Conservation (phyloP, 768 basidiomycete genomes). For the Clavulina sp. region DNA sequence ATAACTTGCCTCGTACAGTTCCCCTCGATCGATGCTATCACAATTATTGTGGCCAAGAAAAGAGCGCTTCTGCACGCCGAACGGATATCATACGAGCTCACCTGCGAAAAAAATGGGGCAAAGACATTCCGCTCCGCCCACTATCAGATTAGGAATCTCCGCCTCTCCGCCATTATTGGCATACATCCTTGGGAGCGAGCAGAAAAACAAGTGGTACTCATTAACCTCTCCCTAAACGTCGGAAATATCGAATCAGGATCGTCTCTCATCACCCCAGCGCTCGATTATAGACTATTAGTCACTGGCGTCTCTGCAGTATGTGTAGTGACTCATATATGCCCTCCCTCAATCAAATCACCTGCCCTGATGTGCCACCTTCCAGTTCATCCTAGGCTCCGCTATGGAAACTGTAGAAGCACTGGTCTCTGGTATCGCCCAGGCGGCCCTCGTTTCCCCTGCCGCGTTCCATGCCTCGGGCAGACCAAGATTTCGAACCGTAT, state of each 20-base stretch:
- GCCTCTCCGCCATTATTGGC: constrained; percentile 42
- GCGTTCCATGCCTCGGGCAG: constrained; percentile 3
- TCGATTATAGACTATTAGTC: constrained; percentile 18
- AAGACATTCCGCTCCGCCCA: constrained; percentile 16
- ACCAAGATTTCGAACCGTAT: constrained; percentile 20
- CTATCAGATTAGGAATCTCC: constrained; percentile 29
- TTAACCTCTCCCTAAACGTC: constrained; percentile 24
- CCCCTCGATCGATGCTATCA: constrained; percentile 21
- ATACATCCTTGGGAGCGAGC: constrained; percentile 47
- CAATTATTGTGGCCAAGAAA: constrained; percentile 30
- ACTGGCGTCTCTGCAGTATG: constrained; percentile 8
- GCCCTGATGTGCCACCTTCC: neutral
- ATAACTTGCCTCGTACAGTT: constrained; percentile 13
- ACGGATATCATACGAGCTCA: constrained; percentile 25
- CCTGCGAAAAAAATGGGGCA: constrained; percentile 15
- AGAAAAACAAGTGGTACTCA: constrained; percentile 41
- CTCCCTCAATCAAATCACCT: too few relatives aligned
- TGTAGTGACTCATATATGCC: constrained; percentile 17
- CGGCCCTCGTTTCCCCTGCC: constrained; percentile 21
- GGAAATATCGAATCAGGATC: too few relatives aligned
- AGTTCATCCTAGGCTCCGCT: constrained; percentile 33
- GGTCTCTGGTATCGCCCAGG: constrained; percentile 35
- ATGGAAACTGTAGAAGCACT: constrained; percentile 57
- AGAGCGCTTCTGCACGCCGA: constrained; percentile 36
- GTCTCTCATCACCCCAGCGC: too few relatives aligned